Percentiles rank a stretch among this genome's conserved stretches.
These are phyloP conservation scores for Tetrapisispora pingtungensis DNA, from an alignment of 805 yeast species.

Conservation along the genomic window DNA sequence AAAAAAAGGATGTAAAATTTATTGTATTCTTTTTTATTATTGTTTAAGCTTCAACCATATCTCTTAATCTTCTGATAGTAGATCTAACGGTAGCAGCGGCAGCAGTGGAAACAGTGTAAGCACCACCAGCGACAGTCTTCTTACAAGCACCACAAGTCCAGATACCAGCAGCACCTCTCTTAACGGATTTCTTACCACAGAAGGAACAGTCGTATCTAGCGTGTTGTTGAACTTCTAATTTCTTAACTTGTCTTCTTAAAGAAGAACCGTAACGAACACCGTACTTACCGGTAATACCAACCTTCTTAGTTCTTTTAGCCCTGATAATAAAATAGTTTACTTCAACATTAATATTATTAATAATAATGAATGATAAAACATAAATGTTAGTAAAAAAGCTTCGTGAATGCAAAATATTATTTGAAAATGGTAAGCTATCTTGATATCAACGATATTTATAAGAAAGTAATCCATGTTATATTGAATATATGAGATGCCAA, in stretches of 20 bases:
- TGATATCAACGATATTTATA: too few relatives aligned
- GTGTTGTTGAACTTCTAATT: conserved; percentile 98
- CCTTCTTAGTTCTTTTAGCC: conserved; percentile 99
- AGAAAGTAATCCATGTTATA: too few relatives aligned
- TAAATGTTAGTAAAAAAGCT: not conserved
- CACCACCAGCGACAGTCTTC: conserved; percentile 99
- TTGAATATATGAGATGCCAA: too few relatives aligned
- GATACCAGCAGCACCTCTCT: conserved; percentile 97
- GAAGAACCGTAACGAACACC: conserved; percentile 99
- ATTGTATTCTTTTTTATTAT: not conserved
- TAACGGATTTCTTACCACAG: conserved; percentile 99
- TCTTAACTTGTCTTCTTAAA: conserved; percentile 98
- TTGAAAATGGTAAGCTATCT: not conserved
- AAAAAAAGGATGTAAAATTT: conserved; percentile 1
- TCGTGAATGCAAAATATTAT: too few relatives aligned
- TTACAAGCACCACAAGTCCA: conserved; percentile 94
- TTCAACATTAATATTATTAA: not conserved
- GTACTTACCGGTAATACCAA: conserved; percentile 99
- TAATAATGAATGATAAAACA: too few relatives aligned
- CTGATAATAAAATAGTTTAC: conserved; percentile 31
- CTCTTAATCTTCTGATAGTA: conserved; percentile 99
- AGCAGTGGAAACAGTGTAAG: conserved; percentile 97
- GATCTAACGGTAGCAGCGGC: conserved; percentile 99
- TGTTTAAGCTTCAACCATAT: conserved; percentile 94
- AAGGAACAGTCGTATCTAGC: conserved; percentile 97